Conservation (phyloP, 306 rosid genomes). For the Fragaria iinumae region DNA sequence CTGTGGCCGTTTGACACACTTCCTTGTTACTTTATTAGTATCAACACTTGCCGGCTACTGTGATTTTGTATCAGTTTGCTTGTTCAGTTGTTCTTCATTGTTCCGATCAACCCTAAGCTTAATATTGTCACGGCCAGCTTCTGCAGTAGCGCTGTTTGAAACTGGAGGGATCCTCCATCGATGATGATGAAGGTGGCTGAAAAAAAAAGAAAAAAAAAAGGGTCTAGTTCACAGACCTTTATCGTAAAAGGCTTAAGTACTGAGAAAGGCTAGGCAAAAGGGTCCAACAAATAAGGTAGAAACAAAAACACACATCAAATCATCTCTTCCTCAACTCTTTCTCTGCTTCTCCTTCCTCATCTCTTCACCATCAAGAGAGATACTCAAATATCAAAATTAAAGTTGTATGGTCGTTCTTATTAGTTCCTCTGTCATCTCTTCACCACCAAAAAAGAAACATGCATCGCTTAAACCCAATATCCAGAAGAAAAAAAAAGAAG, state of each 20-base stretch:
- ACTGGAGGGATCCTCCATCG: background rate
- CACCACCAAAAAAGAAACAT: too few species aligned
- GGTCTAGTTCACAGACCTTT: background rate
- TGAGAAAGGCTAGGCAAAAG: background rate
- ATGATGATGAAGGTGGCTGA: background rate
- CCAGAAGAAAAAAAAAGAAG: too few species aligned
- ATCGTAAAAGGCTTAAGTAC: background rate
- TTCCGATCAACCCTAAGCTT: background rate
- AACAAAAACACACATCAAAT: slow-evolving; percentile 3
- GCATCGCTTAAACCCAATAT: too few species aligned
- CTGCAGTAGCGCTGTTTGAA: background rate
- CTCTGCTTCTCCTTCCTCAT: too few species aligned
- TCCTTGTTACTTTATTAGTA: background rate
- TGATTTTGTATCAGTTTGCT: background rate
- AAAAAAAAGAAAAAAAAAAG: background rate
- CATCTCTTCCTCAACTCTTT: background rate
- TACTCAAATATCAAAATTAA: too few species aligned
- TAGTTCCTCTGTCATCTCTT: too few species aligned
- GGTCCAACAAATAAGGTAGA: background rate
- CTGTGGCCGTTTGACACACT: background rate
- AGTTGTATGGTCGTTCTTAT: too few species aligned
- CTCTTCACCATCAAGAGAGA: too few species aligned
- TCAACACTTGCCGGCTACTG: background rate
- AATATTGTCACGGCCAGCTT: background rate
- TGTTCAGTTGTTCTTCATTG: background rate